A percentile compares a stretch with the other conserved stretches of the same genome.
These are phyloP conservation scores for Plantago elongata DNA, from an alignment of 257 asterid species.

Conservation along the genomic window DNA sequence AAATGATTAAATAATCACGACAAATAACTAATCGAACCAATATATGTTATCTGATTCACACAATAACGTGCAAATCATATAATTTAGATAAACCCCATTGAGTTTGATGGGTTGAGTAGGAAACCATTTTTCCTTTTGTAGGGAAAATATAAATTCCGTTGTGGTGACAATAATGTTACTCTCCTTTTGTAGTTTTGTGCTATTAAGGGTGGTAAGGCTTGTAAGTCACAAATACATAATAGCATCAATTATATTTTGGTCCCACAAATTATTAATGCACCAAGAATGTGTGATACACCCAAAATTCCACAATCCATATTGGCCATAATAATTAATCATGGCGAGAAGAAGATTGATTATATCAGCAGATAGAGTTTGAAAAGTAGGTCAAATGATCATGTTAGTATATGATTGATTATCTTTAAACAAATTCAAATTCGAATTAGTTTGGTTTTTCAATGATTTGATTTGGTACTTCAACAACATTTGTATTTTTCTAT, in stretches of 20 bases:
- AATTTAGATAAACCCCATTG: neutral
- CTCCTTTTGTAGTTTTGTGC: neutral
- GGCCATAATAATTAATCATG: neutral
- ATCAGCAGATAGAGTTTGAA: conserved; percentile 7
- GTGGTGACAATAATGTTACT: neutral
- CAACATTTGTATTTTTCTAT: neutral
- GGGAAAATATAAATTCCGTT: neutral
- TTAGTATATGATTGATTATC: neutral
- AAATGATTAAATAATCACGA: too few species aligned
- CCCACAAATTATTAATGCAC: conserved; percentile 19
- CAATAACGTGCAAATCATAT: too few species aligned
- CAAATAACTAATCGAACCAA: too few species aligned
- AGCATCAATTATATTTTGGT: conserved; percentile 10
- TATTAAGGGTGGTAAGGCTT: neutral
- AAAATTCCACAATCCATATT: conserved; percentile 16
- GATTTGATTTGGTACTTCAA: neutral
- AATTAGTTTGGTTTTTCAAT: neutral
- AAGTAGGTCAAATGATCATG: conserved; percentile 3
- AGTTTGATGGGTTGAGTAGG: neutral
- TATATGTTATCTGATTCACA: too few species aligned
- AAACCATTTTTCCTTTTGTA: neutral
- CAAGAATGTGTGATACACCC: conserved; percentile 26
- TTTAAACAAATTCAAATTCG: neutral
- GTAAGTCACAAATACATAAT: conserved; percentile 9
- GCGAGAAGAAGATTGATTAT: conserved; percentile 7